Conservation (phyloP, 1,139 yeast species). For the Yamadazyma sp. region DNA sequence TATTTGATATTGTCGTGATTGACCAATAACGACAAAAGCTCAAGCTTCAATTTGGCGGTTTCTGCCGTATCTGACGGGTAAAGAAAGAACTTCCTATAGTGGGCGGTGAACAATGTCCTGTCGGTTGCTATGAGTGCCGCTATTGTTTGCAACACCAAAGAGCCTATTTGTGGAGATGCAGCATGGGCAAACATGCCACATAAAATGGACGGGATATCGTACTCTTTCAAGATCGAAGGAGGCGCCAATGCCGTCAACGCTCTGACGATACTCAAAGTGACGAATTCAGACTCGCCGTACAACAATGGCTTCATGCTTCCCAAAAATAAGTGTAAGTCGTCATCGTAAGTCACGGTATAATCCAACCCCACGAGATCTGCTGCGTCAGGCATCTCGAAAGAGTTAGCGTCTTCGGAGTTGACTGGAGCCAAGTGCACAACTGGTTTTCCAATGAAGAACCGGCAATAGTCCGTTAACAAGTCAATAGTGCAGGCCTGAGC, state of each 20-base stretch:
- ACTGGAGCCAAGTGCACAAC: conserved; percentile 27
- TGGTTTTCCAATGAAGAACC: conserved; percentile 61
- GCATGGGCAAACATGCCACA: conserved; percentile 38
- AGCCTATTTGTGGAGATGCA: conserved; percentile 30
- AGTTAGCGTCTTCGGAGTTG: conserved; percentile 29
- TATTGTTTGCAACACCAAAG: conserved; percentile 44
- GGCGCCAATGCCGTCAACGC: conserved; percentile 58
- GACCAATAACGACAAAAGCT: conserved; percentile 59
- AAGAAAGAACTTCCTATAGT: conserved; percentile 54
- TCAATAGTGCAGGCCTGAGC: conserved; percentile 65
- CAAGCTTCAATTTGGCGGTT: conserved; percentile 58
- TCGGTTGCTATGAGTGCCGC: conserved; percentile 4
- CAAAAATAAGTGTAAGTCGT: conserved; percentile 58
- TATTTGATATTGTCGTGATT: conserved; percentile 49
- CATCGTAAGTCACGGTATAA: conserved; percentile 48
- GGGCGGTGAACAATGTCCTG: conserved; percentile 46
- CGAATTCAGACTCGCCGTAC: conserved; percentile 56
- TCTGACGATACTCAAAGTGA: conserved; percentile 60
- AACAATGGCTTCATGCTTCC: conserved; percentile 44
- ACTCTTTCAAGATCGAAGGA: conserved; percentile 45
- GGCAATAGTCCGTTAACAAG: conserved; percentile 63
- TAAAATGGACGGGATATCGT: conserved; percentile 51
- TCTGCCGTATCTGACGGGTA: conserved; percentile 54
- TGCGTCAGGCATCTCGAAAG: neutral
- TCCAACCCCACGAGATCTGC: conserved; percentile 25